Conservation (phyloP, 2,329 filamentous ascomycete genomes). For the Drechslerella dactyloides region DNA sequence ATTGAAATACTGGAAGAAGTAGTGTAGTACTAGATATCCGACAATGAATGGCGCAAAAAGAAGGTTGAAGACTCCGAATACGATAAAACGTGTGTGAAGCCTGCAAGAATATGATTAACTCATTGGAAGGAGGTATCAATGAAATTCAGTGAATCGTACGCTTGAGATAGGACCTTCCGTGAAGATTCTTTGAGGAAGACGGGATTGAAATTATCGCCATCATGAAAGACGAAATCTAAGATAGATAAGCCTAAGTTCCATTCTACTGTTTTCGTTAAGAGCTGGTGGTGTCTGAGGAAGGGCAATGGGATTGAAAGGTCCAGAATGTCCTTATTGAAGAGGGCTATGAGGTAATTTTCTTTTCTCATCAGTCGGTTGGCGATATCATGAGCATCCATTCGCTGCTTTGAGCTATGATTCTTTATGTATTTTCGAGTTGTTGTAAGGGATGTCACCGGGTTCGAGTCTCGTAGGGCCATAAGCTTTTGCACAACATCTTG, state of each 20-base stretch:
- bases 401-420: constrained; percentile 81
- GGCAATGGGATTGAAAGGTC: constrained; percentile 86
- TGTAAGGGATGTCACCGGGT: constrained; percentile 77
- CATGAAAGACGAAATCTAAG: constrained; percentile 91
- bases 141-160: constrained; percentile 56
- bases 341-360: constrained; percentile 94
- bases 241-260: constrained; percentile 92
- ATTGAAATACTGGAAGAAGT: constrained; percentile 94
- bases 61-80: constrained; percentile 84
- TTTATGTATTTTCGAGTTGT: constrained; percentile 67
- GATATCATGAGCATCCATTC: constrained; percentile 94
- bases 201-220: constrained; percentile 82
- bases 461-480: constrained; percentile 82
- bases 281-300: constrained; percentile 76
- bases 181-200: constrained; percentile 85
- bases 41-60: constrained; percentile 85
- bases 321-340: constrained; percentile 96
- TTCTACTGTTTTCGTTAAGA: constrained; percentile 87
- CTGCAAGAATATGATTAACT: constrained; percentile 42
- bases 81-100: constrained; percentile 76
- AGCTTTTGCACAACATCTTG: constrained; percentile 85
- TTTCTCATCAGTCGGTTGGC: constrained; percentile 95
- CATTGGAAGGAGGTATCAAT: not conserved
- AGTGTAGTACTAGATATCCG: constrained; percentile 83
- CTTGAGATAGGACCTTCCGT: constrained; percentile 77